Evolutionary conservation across 352 stramenopile genomes (phyloP).

Genomic region (Blastocystis sp.): DNA sequence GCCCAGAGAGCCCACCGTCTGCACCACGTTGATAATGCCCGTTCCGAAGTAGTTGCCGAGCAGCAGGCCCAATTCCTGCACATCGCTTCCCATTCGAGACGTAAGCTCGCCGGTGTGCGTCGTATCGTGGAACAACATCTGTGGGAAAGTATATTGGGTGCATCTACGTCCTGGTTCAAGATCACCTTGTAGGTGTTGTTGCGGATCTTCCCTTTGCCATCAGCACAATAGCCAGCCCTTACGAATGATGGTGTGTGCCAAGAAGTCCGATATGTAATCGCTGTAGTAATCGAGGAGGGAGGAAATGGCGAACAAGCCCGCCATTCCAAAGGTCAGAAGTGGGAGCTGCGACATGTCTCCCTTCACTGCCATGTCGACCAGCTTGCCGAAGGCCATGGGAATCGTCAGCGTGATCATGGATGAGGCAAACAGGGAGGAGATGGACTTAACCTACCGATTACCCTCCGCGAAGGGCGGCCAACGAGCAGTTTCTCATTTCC

Average conservation of each 20-base stretch:
- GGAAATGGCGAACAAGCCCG: conserved; percentile 48
- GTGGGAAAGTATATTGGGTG: background rate
- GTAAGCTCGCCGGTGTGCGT: conserved; percentile 62
- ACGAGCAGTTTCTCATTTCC: conserved; percentile 54
- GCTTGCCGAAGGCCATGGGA: conserved; percentile 62
- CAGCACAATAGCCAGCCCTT: background rate
- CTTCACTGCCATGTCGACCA: conserved; percentile 59
- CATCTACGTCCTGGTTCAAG: conserved; percentile 43
- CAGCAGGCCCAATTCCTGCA: conserved; percentile 57
- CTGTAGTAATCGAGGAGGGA: conserved; percentile 65
- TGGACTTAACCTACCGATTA: conserved; percentile 35
- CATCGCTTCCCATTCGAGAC: conserved; percentile 56
- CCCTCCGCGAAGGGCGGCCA: background rate
- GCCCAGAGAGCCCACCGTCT: conserved; percentile 42
- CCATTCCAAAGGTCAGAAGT: conserved; percentile 53
- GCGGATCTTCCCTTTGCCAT: conserved; percentile 38
- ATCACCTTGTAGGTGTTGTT: conserved; percentile 68
- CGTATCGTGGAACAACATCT: conserved; percentile 67
- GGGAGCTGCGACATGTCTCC: conserved; percentile 55
- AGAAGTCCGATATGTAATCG: conserved; percentile 69
- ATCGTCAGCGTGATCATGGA: conserved; percentile 55
- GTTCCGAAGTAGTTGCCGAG: conserved; percentile 65
- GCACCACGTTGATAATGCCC: conserved; percentile 62
- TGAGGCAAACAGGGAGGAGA: conserved; percentile 55
- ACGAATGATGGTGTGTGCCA: conserved; percentile 63